Percentiles rank a stretch among this genome's conserved stretches.
These are phyloP conservation scores for Cutaneotrichosporon dermatis DNA, from an alignment of 1,284 basidiomycete genomes.

Conservation along the genomic window DNA sequence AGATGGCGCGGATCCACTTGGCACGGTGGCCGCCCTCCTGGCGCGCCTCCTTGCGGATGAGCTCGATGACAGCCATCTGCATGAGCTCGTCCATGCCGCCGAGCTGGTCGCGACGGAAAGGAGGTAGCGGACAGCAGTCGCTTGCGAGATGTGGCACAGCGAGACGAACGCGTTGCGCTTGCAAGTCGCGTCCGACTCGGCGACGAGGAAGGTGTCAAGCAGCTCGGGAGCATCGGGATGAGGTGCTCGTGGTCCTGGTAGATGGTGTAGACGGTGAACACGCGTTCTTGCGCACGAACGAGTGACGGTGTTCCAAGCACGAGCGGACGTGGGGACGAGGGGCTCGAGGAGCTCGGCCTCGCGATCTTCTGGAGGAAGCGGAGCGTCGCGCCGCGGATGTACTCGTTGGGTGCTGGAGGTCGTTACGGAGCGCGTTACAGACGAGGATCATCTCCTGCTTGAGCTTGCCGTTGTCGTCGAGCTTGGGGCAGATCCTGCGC, in stretches of 20 bases:
- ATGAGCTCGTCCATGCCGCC: slow-evolving; percentile 82
- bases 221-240: slow-evolving; percentile 94
- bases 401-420: slow-evolving; percentile 99
- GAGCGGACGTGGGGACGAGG: slow-evolving; percentile 88
- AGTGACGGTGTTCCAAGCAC: slow-evolving; percentile 96
- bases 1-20: slow-evolving; percentile 89
- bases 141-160: slow-evolving; percentile 80
- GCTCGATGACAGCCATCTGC: slow-evolving; percentile 94
- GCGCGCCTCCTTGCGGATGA: slow-evolving; percentile 87
- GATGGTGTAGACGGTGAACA: slow-evolving; percentile 92
- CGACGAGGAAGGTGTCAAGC: slow-evolving; percentile 94
- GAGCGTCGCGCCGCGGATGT: slow-evolving; percentile 94
- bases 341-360: slow-evolving; percentile 95
- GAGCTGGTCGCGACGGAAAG: slow-evolving; percentile 80
- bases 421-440: slow-evolving; percentile 96
- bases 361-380: slow-evolving; percentile 95
- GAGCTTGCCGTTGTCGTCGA: slow-evolving; percentile 93
- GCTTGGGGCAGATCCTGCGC: slow-evolving; percentile 80
- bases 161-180: slow-evolving; percentile 97
- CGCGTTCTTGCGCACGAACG: slow-evolving; percentile 97
- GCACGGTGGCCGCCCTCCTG: slow-evolving; percentile 74
- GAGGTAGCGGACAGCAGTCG: slow-evolving; percentile 88
- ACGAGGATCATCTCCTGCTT: slow-evolving; percentile 99
- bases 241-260: slow-evolving; percentile 91
- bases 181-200: slow-evolving; percentile 93